A percentile compares a stretch with the other conserved stretches of the same genome.
These are phyloP conservation scores for Scenedesmus sp. DNA, from an alignment of 163 green algal genomes.

Conservation along the genomic window DNA sequence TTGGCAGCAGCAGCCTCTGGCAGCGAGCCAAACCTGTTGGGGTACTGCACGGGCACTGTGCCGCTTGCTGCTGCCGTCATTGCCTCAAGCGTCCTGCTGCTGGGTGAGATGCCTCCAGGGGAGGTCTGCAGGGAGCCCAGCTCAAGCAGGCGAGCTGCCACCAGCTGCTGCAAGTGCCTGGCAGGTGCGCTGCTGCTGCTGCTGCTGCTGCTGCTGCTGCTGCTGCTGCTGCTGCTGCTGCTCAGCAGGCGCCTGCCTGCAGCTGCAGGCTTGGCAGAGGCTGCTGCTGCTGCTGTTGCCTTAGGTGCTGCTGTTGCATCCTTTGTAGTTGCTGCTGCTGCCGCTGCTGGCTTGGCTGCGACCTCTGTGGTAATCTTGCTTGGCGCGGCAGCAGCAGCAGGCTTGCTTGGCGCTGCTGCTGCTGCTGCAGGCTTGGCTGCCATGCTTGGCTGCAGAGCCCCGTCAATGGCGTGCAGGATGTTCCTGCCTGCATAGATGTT, in stretches of 20 bases:
- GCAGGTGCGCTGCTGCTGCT: neutral
- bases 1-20: neutral
- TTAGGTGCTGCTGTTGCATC: neutral
- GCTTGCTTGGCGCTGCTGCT: neutral
- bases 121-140: conserved; percentile 16
- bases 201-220: neutral
- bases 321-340: neutral
- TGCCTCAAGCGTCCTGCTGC: neutral
- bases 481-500: conserved; percentile 39
- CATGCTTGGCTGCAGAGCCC: neutral
- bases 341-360: neutral
- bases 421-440: neutral
- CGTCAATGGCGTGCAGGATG: conserved; percentile 39
- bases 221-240: neutral
- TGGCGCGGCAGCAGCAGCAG: neutral
- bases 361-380: neutral
- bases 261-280: neutral
- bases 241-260: neutral
- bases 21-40: conserved; percentile 23
- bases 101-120: neutral
- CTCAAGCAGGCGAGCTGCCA: neutral
- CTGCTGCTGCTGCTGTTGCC: neutral
- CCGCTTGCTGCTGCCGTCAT: conserved; percentile 9
- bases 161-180: neutral
- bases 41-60: conserved; percentile 9